Evolutionary conservation across 306 rosid species (phyloP).

Genomic region (Pterocarpus santalinus): DNA sequence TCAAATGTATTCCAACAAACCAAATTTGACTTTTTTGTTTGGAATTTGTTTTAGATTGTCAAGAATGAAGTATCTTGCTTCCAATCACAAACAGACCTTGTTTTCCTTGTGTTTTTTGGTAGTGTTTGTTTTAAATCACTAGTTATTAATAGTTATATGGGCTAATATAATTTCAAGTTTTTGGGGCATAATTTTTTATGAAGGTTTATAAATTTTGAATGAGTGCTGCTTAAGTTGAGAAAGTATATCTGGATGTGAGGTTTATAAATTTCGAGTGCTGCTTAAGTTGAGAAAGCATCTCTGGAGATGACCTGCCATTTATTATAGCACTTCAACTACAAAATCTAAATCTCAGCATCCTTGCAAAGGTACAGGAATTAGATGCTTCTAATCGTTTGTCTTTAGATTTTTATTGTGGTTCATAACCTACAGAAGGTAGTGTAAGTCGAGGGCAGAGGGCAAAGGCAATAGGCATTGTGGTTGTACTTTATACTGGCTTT

Average conservation of each 20-base stretch:
- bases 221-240: background rate
- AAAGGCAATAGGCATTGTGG: background rate
- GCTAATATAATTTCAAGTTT: conserved; percentile 5
- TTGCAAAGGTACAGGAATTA: conserved; percentile 6
- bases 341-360: conserved; percentile 2
- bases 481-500: background rate
- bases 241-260: background rate
- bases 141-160: conserved; percentile 1
- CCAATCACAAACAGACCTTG: background rate
- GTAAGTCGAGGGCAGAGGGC: conserved; percentile 61
- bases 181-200: background rate
- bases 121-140: background rate
- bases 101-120: background rate
- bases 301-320: conserved; percentile 5
- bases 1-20: conserved; percentile 16
- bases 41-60: background rate
- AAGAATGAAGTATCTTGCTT: conserved; percentile 19
- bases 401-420: background rate
- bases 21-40: background rate
- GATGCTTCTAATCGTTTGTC: conserved; percentile 11
- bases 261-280: background rate
- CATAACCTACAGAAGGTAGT: conserved; percentile 55
- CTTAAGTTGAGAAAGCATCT: background rate
- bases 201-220: background rate
- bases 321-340: conserved; percentile 13